Conservation (phyloP, 1,139 yeast genomes). For the Keqinozyma sinolaborantium region DNA sequence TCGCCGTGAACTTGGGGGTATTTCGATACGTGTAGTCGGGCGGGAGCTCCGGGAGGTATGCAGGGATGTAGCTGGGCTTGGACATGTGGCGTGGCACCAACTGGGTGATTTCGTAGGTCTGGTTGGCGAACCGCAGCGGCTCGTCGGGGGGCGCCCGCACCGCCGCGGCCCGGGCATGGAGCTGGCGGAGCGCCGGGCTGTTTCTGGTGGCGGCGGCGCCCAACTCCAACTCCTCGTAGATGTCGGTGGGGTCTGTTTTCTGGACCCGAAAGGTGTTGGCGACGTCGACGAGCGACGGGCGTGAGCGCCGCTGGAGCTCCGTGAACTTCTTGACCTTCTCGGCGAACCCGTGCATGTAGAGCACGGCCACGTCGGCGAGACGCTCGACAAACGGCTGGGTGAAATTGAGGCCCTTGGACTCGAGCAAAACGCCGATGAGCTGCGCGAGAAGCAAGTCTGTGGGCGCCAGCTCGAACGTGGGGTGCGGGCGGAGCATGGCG, state of each 20-base stretch:
- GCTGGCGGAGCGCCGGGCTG: constrained; percentile 1
- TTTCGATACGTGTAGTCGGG: constrained; percentile 88
- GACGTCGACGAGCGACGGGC: constrained; percentile 59
- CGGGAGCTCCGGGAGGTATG: constrained; percentile 82
- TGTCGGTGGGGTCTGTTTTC: constrained; percentile 38
- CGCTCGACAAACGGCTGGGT: constrained; percentile 45
- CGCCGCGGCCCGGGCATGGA: constrained; percentile 3
- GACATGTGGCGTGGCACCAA: constrained; percentile 53
- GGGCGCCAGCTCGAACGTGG: constrained; percentile 14
- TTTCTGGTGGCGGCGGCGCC: constrained; percentile 5
- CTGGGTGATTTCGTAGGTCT: constrained; percentile 47
- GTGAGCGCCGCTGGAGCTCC: constrained; percentile 64
- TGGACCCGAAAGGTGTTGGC: constrained; percentile 45
- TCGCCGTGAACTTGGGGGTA: constrained; percentile 63
- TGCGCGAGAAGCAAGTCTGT: constrained; percentile 35
- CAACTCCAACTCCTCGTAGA: constrained; percentile 36
- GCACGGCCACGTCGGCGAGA: constrained; percentile 44
- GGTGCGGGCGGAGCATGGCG: constrained; percentile 1
- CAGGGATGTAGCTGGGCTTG: constrained; percentile 57
- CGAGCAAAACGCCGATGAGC: constrained; percentile 30
- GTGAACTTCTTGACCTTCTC: constrained; percentile 49
- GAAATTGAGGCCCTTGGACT: constrained; percentile 31
- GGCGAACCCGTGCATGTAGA: constrained; percentile 48
- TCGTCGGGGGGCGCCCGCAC: constrained; percentile 1
- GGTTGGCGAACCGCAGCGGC: constrained; percentile 29